Conservation (phyloP, 805 yeast genomes). For the Kluyveromyces lactis region DNA sequence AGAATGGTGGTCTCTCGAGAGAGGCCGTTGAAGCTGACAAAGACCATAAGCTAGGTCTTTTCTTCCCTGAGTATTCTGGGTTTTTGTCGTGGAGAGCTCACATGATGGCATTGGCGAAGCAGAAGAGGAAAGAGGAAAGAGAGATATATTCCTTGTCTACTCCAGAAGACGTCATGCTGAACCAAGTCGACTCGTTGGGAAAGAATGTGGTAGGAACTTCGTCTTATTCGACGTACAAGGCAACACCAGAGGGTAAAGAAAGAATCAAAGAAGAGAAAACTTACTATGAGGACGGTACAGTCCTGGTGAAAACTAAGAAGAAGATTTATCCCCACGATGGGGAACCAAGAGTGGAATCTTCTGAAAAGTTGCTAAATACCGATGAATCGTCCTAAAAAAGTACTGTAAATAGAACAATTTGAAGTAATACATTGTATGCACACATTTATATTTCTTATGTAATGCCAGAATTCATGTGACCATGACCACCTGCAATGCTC, state of each 20-base stretch:
- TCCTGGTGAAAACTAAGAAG: constrained; percentile 31
- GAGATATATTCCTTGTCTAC: constrained; percentile 5
- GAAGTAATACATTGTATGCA: too few species aligned
- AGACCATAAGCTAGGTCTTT: constrained; percentile 44
- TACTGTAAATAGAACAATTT: neutral
- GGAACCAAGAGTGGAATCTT: constrained; percentile 27
- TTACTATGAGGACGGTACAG: constrained; percentile 37
- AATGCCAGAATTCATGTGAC: too few species aligned
- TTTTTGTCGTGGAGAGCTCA: constrained; percentile 59
- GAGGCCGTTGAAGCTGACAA: constrained; percentile 47
- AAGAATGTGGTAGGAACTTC: constrained; percentile 32
- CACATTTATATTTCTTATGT: too few species aligned
- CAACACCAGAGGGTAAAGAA: constrained; percentile 39
- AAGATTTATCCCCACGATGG: constrained; percentile 33
- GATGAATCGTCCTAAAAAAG: neutral
- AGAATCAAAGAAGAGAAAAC: constrained; percentile 32
- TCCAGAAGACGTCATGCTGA: constrained; percentile 23
- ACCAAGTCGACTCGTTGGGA: constrained; percentile 9
- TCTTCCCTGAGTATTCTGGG: constrained; percentile 57
- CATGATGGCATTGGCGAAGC: constrained; percentile 40
- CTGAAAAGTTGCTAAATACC: constrained; percentile 15
- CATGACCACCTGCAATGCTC: too few species aligned
- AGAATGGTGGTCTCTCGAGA: constrained; percentile 36
- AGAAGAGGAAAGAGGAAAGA: constrained; percentile 24
- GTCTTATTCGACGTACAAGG: constrained; percentile 29